Percentiles rank a stretch among this genome's conserved stretches.
Conservation (phyloP, 768 basidiomycete genomes). For the Rhizopogon roseolus region DNA sequence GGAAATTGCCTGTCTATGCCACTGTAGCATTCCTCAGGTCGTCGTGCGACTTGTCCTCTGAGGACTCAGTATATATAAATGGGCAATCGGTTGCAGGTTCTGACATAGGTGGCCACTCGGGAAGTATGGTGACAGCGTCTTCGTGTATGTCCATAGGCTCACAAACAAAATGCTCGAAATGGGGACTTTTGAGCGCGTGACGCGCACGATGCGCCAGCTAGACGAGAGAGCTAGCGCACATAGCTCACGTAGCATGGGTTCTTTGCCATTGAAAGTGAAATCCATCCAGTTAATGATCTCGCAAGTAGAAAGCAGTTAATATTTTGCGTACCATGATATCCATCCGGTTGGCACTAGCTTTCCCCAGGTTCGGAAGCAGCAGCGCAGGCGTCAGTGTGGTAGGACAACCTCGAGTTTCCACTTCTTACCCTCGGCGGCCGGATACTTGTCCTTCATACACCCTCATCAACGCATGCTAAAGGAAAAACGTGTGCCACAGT, state of each 20-base stretch:
- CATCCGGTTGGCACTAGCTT: slow-evolving; percentile 62
- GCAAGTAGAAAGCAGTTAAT: neutral
- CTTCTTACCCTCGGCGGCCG: no score
- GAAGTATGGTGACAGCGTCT: slow-evolving; percentile 16
- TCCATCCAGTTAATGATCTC: slow-evolving; percentile 43
- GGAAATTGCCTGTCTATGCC: neutral
- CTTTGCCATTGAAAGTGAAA: slow-evolving; percentile 61
- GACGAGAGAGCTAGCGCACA: slow-evolving; percentile 47
- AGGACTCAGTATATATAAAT: neutral
- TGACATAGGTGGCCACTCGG: neutral
- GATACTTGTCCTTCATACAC: no score
- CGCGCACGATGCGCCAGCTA: slow-evolving; percentile 58
- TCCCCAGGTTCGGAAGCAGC: slow-evolving; percentile 69
- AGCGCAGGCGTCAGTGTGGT: slow-evolving; percentile 55
- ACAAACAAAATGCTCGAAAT: slow-evolving; percentile 71
- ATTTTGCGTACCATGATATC: slow-evolving; percentile 51
- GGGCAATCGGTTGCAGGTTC: neutral
- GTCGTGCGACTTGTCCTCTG: neutral
- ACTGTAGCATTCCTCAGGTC: neutral
- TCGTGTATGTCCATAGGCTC: slow-evolving; percentile 53
- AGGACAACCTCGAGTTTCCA: no score
- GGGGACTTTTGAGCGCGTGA: slow-evolving; percentile 55
- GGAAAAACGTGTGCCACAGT: slow-evolving; percentile 72
- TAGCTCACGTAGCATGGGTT: slow-evolving; percentile 64
- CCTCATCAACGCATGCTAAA: slow-evolving; percentile 58